phyloP scores from a whole-genome alignment of 495 filamentous ascomycete species.

The Penicillium lagena region DNA sequence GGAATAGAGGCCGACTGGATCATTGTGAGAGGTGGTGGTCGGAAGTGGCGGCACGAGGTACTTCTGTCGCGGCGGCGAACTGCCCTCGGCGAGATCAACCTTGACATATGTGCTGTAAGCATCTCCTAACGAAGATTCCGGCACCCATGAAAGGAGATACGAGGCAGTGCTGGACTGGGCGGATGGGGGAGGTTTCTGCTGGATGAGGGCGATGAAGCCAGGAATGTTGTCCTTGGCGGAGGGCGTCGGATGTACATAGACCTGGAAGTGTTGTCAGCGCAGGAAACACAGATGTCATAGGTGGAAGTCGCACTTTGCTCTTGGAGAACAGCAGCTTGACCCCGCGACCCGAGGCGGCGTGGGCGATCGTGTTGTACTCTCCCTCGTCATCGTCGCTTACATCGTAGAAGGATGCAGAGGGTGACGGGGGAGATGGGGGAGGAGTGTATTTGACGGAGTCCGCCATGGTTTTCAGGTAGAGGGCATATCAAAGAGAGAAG shows the following conservation, averaged over 20 bases:
- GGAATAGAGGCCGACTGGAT: slow-evolving; percentile 76
- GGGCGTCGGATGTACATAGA: slow-evolving; percentile 95
- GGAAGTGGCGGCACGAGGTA: slow-evolving; percentile 91
- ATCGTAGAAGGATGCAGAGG: slow-evolving; percentile 89
- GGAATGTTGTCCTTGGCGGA: slow-evolving; percentile 92
- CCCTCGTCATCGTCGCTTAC: slow-evolving; percentile 94
- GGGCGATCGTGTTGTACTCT: slow-evolving; percentile 92
- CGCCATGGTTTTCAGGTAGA: slow-evolving; percentile 15
- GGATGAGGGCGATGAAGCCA: slow-evolving; percentile 90
- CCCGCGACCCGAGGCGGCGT: slow-evolving; percentile 68
- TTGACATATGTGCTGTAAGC: slow-evolving; percentile 87
- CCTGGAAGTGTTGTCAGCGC: slow-evolving; percentile 38
- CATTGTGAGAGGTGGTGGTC: slow-evolving; percentile 59
- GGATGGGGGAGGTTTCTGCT: slow-evolving; percentile 72
- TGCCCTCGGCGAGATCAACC: slow-evolving; percentile 78
- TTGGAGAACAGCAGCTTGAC: slow-evolving; percentile 97
- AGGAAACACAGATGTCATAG: no score
- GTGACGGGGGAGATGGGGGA: slow-evolving; percentile 56
- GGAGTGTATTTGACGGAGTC: slow-evolving; percentile 33
- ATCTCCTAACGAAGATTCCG: slow-evolving; percentile 82
- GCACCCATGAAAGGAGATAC: slow-evolving; percentile 87
- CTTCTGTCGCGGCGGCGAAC: slow-evolving; percentile 74
- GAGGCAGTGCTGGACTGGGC: slow-evolving; percentile 47
- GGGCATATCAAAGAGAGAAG: no score
- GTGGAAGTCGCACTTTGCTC: slow-evolving; percentile 63